These are phyloP conservation scores for Aspergillus terreus DNA, from an alignment of 2,329 filamentous ascomycete genomes.

Conservation along the genomic window DNA sequence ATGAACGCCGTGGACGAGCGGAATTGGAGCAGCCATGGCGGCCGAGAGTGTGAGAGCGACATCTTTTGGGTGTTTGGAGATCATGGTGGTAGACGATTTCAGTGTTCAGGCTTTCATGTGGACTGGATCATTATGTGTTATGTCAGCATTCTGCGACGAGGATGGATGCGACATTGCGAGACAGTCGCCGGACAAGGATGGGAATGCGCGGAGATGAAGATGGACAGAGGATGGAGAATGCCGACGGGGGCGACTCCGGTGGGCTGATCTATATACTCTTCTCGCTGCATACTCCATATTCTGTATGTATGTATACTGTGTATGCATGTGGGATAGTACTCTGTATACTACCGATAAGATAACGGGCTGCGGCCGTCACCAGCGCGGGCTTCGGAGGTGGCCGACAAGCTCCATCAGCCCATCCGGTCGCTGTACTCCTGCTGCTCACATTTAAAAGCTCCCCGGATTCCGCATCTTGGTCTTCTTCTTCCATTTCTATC, in stretches of 20 bases:
- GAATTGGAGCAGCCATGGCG: constrained; percentile 41
- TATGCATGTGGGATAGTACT: too few relatives aligned
- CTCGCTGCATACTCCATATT: too few relatives aligned
- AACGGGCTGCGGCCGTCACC: constrained; percentile 22
- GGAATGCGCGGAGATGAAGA: too few relatives aligned
- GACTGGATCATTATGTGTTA: neutral
- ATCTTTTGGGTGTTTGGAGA: too few relatives aligned
- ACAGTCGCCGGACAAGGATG: too few relatives aligned
- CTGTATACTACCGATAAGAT: constrained; percentile 25
- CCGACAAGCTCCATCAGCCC: constrained; percentile 26
- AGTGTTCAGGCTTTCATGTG: too few relatives aligned
- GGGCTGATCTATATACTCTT: too few relatives aligned
- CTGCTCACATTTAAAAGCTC: constrained; percentile 10
- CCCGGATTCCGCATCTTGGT: neutral
- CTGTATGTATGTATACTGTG: too few relatives aligned
- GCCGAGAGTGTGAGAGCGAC: constrained; percentile 6
- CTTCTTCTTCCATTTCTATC: neutral
- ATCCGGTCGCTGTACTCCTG: constrained; percentile 12
- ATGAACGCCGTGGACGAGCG: constrained; percentile 60
- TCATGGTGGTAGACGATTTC: too few relatives aligned
- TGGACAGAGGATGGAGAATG: too few relatives aligned
- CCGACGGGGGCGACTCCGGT: too few relatives aligned
- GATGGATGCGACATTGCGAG: neutral
- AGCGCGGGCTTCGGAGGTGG: constrained; percentile 36
- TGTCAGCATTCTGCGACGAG: neutral